phyloP scores from a whole-genome alignment of 2,329 filamentous ascomycete genomes.

The Aureobasidium sp. region DNA sequence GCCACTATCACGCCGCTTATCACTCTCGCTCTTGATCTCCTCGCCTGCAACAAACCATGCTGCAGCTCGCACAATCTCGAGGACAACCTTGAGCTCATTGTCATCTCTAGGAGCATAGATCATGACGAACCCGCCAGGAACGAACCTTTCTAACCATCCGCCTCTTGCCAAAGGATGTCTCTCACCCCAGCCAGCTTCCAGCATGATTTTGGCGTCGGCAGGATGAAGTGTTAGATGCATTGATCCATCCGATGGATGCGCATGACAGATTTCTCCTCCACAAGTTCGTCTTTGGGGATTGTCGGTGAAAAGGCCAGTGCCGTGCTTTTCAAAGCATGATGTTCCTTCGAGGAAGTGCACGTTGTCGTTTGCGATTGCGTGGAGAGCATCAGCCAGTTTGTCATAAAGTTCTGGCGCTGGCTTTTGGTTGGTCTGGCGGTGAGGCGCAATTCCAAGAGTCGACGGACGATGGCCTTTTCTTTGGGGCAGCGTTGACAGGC shows the following conservation, averaged over 20 bases:
- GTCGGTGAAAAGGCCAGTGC: constrained; percentile 64
- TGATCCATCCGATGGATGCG: constrained; percentile 68
- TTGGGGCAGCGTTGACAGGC: constrained; percentile 54
- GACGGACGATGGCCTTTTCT: constrained; percentile 58
- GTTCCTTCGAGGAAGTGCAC: constrained; percentile 46
- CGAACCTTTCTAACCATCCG: constrained; percentile 58
- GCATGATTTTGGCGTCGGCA: constrained; percentile 63
- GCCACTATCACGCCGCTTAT: constrained; percentile 14
- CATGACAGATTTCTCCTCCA: constrained; percentile 75
- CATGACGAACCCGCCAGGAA: constrained; percentile 71
- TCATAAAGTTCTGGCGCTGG: constrained; percentile 49
- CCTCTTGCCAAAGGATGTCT: constrained; percentile 58
- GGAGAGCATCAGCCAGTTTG: constrained; percentile 49
- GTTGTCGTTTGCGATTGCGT: constrained; percentile 43
- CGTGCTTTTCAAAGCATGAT: constrained; percentile 77
- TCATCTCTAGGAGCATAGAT: constrained; percentile 70
- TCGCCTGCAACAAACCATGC: constrained; percentile 57
- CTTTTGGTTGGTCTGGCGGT: constrained; percentile 68
- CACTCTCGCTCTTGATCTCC: constrained; percentile 21
- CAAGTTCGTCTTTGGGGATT: constrained; percentile 62
- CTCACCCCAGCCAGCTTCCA: constrained; percentile 75
- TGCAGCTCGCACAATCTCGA: constrained; percentile 64
- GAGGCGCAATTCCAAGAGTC: constrained; percentile 71
- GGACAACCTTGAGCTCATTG: constrained; percentile 60
- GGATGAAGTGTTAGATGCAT: constrained; percentile 78